Evolutionary conservation across 441 rosid genomes (phyloP).

Genomic region (Macaranga tanarius): DNA sequence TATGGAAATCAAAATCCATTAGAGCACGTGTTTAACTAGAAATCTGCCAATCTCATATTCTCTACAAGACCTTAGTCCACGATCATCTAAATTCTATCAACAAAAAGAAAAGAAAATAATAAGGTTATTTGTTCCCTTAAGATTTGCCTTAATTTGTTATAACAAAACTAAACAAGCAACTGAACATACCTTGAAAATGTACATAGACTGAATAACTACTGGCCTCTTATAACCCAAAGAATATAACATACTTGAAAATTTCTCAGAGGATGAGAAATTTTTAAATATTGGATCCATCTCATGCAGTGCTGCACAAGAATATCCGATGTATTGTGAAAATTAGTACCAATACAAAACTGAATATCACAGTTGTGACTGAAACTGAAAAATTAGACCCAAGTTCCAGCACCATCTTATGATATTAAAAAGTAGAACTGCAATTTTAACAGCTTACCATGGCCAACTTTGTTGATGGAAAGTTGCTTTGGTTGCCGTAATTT

Average conservation of each 20-base stretch:
- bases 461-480: slow-evolving; percentile 92
- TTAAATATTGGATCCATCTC: slow-evolving; percentile 80
- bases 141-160: background rate
- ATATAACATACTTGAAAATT: slow-evolving; percentile 51
- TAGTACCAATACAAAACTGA: background rate
- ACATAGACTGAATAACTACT: slow-evolving; percentile 81
- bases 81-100: background rate
- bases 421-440: slow-evolving; percentile 5
- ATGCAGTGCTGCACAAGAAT: slow-evolving; percentile 67
- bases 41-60: background rate
- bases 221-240: slow-evolving; percentile 86
- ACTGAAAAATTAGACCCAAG: background rate
- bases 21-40: background rate
- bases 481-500: slow-evolving; percentile 73
- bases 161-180: background rate
- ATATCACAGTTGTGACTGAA: background rate
- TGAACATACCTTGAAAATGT: slow-evolving; percentile 76
- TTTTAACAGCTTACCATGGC: slow-evolving; percentile 57
- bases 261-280: slow-evolving; percentile 63
- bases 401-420: slow-evolving; percentile 4
- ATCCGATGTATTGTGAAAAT: slow-evolving; percentile 6
- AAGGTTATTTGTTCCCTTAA: background rate
- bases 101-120: background rate
- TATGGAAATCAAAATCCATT: background rate
- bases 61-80: background rate